Conservation (phyloP, 2,329 filamentous ascomycete genomes). For the Fusarium albosuccineum region DNA sequence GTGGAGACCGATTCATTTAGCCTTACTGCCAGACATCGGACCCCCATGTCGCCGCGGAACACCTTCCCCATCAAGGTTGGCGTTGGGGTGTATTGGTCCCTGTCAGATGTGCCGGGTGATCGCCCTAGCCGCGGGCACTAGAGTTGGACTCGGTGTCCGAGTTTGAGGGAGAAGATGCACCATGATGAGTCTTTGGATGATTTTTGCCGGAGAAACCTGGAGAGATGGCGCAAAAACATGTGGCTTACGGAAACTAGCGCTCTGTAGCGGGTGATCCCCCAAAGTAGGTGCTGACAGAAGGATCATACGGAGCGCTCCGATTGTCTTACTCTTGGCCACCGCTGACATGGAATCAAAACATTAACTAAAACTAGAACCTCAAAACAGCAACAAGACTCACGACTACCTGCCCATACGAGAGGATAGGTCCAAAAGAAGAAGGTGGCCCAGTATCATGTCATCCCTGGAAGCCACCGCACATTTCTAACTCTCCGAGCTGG, state of each 20-base stretch:
- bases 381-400: not conserved
- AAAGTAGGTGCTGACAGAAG: too few relatives aligned
- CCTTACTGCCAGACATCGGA: not conserved
- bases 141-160: not conserved
- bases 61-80: constrained; percentile 4
- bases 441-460: constrained; percentile 2
- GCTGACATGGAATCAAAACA: too few relatives aligned
- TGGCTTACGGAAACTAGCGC: not conserved
- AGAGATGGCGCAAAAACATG: not conserved
- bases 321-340: too few relatives aligned
- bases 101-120: constrained; percentile 7
- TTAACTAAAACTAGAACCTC: not conserved
- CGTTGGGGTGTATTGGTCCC: not conserved
- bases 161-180: not conserved
- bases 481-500: not conserved
- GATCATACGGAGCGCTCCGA: too few relatives aligned
- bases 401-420: not conserved
- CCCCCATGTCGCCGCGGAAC: not conserved
- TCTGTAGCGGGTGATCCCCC: too few relatives aligned
- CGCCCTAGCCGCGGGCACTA: not conserved
- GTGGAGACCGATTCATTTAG: not conserved
- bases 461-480: not conserved
- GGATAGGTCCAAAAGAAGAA: not conserved
- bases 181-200: not conserved
- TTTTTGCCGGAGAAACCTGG: not conserved